These are phyloP conservation scores for Microbotryum violaceum DNA, from an alignment of 1,284 basidiomycete genomes.

Conservation along the genomic window DNA sequence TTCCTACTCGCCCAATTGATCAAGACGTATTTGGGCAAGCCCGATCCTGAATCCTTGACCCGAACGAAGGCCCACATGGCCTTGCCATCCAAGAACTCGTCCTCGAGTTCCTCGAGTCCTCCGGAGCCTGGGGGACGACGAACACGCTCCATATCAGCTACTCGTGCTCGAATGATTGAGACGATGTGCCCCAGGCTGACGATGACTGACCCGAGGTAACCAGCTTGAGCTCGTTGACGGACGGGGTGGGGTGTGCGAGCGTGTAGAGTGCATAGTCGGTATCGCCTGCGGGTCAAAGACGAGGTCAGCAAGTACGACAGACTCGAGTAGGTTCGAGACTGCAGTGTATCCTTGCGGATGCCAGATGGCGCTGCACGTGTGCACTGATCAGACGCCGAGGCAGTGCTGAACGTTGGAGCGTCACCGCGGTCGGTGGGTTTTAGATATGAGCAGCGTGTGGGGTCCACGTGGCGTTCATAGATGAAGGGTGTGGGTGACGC, in stretches of 20 bases:
- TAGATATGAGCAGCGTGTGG: no score
- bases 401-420: no score
- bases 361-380: no score
- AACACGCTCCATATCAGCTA: background rate
- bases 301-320: no score
- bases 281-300: background rate
- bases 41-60: conserved; percentile 80
- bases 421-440: no score
- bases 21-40: conserved; percentile 86
- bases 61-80: conserved; percentile 77
- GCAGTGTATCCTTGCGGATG: no score
- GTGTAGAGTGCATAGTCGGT: conserved; percentile 29
- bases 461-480: no score
- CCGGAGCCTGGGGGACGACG: conserved; percentile 50
- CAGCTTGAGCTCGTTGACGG: conserved; percentile 28
- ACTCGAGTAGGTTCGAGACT: background rate
- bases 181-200: background rate
- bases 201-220: conserved; percentile 10
- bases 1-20: conserved; percentile 44
- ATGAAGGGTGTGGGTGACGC: no score
- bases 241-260: conserved; percentile 21
- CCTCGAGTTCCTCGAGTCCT: conserved; percentile 81
- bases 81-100: conserved; percentile 83
- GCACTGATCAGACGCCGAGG: no score
- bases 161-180: background rate